phyloP scores from a whole-genome alignment of 2,329 filamentous ascomycete species.

The Botryosphaeria dothidea region DNA sequence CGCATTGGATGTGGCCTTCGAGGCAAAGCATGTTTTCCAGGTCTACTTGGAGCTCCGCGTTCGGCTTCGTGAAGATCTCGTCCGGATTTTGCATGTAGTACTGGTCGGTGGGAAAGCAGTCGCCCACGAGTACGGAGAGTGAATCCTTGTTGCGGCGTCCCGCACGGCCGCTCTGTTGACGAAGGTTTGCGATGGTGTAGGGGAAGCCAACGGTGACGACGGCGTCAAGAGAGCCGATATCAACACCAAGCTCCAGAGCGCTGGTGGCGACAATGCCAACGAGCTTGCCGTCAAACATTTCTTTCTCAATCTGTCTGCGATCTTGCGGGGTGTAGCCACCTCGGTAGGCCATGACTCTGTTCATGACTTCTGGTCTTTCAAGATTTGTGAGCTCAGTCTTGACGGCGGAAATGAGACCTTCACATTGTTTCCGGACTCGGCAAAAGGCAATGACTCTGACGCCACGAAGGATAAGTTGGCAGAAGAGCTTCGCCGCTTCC shows the following conservation, averaged over 20 bases:
- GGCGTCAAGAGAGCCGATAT: conserved; percentile 91
- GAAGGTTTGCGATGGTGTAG: conserved; percentile 89
- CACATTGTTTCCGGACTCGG: conserved; percentile 82
- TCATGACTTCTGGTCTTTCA: conserved; percentile 72
- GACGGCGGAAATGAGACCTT: conserved; percentile 77
- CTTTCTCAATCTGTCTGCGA: conserved; percentile 80
- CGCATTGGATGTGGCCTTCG: conserved; percentile 94
- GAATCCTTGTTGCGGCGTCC: conserved; percentile 92
- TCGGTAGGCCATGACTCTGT: conserved; percentile 89
- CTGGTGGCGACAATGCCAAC: conserved; percentile 93
- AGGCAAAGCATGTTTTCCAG: conserved; percentile 87
- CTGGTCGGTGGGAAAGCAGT: conserved; percentile 88
- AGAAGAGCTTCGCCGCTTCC: conserved; percentile 89
- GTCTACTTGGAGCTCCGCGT: conserved; percentile 86
- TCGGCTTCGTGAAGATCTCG: conserved; percentile 89
- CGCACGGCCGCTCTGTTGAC: conserved; percentile 92
- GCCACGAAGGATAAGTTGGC: conserved; percentile 82
- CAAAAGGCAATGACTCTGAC: conserved; percentile 94
- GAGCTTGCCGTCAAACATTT: conserved; percentile 96
- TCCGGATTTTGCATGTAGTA: conserved; percentile 97
- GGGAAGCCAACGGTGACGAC: conserved; percentile 94
- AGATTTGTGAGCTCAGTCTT: conserved; percentile 73
- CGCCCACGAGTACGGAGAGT: conserved; percentile 83
- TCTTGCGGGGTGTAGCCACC: conserved; percentile 95
- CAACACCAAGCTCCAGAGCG: conserved; percentile 88